Base-by-base conservation (phyloP, 2,329 filamentous ascomycete species). In the Fusarium albosuccineum region DNA sequence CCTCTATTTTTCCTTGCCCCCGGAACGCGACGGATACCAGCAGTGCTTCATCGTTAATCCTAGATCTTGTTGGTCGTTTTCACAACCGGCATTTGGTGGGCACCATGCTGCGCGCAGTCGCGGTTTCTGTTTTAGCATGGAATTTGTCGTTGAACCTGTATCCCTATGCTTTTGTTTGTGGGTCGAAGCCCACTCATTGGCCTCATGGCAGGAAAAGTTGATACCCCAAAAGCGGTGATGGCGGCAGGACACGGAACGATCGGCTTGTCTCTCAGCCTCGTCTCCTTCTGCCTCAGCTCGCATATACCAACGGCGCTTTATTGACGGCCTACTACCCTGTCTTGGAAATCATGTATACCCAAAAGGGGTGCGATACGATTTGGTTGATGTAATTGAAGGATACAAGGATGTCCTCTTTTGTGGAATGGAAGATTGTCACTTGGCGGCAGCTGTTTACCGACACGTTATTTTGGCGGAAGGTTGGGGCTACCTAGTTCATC, bases 211-310 rank as follows among this genome's bases (percentile, higher is more conserved):
- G 68, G 64, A 73, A 75, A 71, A 70, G 73, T 75, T 79, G 73
- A 81, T 81, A 80, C 77, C 76, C 76, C 71, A 74, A 74, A 75
- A 72, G 56, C 64, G 64, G 66, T 62, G 68, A 70, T 60, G 68
- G 56, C 57, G 67, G 66, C 65, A 70, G 61, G 57, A 72, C 63
- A 67, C 53, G 57, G 64, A 71, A 68, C 61, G 66, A 54, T 62
- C 45, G 60, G 59, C 62, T 70, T 62, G 56, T 63, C 50, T 60
- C 40, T 52, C 55, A 52, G 57, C 55, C 51, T 63, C 40, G 55
- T 42, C 56, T 58, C 60, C 51, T 57, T 52, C 46, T 39, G 37
- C 46, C 59, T 54, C 53, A 48, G 46, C 54, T 57, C 44, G 53
- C 63, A 62, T 58, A 36, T 54, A 63, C 64, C 72, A 69, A 58